Conservation (phyloP, 2,329 filamentous ascomycete species). For the Monosporascus sp. region DNA sequence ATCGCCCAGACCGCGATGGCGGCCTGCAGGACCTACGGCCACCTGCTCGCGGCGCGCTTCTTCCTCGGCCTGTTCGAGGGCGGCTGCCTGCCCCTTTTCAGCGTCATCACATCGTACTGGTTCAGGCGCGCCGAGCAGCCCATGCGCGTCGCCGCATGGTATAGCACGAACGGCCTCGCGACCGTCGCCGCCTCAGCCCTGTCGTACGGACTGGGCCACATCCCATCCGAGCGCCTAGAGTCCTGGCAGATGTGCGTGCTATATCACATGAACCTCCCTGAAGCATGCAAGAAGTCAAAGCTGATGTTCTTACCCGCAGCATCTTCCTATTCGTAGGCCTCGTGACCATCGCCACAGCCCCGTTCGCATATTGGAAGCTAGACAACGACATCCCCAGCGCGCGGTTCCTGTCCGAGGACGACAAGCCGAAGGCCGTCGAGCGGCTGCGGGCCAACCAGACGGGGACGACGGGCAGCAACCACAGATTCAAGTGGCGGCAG, state of each 20-base stretch:
- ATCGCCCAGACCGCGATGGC: constrained; percentile 47
- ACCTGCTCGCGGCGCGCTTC: constrained; percentile 47
- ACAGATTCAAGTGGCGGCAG: constrained; percentile 62
- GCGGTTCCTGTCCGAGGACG: constrained; percentile 55
- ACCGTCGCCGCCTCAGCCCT: constrained; percentile 37
- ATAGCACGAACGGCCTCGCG: constrained; percentile 55
- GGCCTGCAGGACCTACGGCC: constrained; percentile 43
- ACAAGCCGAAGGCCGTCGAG: constrained; percentile 62
- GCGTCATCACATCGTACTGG: constrained; percentile 58
- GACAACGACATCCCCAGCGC: constrained; percentile 54
- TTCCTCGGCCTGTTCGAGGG: constrained; percentile 55
- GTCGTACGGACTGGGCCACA: constrained; percentile 51
- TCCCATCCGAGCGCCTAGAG: constrained; percentile 34
- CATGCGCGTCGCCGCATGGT: constrained; percentile 52
- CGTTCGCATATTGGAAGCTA: constrained; percentile 54
- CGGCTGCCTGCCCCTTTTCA: constrained; percentile 43
- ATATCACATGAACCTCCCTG: neutral
- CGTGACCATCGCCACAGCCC: constrained; percentile 52
- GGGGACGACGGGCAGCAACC: constrained; percentile 55
- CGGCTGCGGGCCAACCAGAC: constrained; percentile 68
- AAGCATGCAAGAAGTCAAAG: neutral
- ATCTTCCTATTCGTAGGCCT: constrained; percentile 60
- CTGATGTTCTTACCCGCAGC: constrained; percentile 11
- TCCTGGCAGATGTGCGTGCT: constrained; percentile 36
- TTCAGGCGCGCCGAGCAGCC: constrained; percentile 56